Base-by-base conservation (phyloP, 2,329 filamentous ascomycete genomes). In the Exserohilum turcica region DNA sequence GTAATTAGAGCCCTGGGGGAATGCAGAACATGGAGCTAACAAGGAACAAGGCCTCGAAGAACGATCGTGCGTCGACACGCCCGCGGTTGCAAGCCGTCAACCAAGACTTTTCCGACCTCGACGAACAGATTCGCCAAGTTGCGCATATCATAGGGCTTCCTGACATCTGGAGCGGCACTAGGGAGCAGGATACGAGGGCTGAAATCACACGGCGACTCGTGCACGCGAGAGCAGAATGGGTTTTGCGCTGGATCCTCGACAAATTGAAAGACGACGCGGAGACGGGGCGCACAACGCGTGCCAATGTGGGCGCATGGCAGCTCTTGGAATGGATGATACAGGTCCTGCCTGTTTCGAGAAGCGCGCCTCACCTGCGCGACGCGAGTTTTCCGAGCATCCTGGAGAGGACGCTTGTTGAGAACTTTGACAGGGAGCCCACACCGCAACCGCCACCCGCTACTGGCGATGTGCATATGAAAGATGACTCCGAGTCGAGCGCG, bases 301-400 rank as follows among this genome's bases (percentile, higher is more conserved):
- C 74, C 29, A 76, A 78, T 36, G 58, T 71, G n/a, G 65, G 65
- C 39, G 75, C 78, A 27, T 86, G 83, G 89, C 79, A 77, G 27
- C 80, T 91, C 31, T 71, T 92, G 19, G 78, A 79, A 38, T 81
- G 81, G 53, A 78, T 88, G 42, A 80, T 90, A 48, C 77, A 80
- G 43, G 77, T 85, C n/a, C 84, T 93, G 15, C 87, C 90, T 0
- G 77, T 86, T 0, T 86, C 88, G 39, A 86, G 85, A 9, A 79
- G 90, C 19, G 89, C 90, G 7, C 86, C 86, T 52, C 85, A 89
- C 3, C 79, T 96, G 6, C 86, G 84, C 18, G 86, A 92, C 52
- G 81, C 87, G 51, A 82, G 84, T 39, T 90, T 95, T 47, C 75
- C 89, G 29, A 74, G 76, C 1, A 82, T 91, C 8, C 71, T 95